Base-by-base conservation (phyloP, 1,284 basidiomycete species). In the Heterobasidion parviporum region DNA sequence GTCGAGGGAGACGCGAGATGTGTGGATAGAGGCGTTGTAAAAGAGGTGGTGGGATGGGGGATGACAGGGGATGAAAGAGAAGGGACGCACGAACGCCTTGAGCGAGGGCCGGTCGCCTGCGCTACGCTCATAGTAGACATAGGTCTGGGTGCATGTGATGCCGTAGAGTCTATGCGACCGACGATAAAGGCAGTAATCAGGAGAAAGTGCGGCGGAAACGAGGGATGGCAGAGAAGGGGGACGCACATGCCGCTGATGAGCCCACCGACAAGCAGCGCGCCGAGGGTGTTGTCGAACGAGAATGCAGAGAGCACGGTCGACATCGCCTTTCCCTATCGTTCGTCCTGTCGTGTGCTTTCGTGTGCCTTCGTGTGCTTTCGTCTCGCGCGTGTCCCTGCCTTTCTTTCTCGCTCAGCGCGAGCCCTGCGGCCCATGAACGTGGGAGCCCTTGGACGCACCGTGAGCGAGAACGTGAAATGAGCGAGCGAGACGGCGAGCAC, bases 111-210 rank as follows among this genome's bases (percentile, higher is more conserved):
- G 62, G 61, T 84, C 82, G 10, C 65, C 67, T 2, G 70, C 66
- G 41, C 64, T 70, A 33, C 69, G 63, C 54, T 70, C 68, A 61
- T 77, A 82, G 64, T 79, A 84, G 14, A 75, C 71, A 57, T 72
- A 79, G 3, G 76, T 75, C 62, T 83, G 82, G 9, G 75, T 70
- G 56, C 76, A 80, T 8, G 80, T 82, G 5, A 83, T 65, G 2
- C 82, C 82, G 72, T 78, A 84, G 10, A 84, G 65, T 26, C 81
- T 83, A 43, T 56, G 12, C n/a, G 12, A 3, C 3, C n/a, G n/a
- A 10, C 4, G 50, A 44, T 15, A 50, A 8, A 44, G 18, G 9
- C 18, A 9, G 55, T n/a, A 26, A 10, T 1, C 48, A 12, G 33
- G 43, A 10, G 32, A 35, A 35, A 15, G 36, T 14, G 10, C 26